phyloP scores from a whole-genome alignment of 345 rosid genomes.

The Citrus hindsii region DNA sequence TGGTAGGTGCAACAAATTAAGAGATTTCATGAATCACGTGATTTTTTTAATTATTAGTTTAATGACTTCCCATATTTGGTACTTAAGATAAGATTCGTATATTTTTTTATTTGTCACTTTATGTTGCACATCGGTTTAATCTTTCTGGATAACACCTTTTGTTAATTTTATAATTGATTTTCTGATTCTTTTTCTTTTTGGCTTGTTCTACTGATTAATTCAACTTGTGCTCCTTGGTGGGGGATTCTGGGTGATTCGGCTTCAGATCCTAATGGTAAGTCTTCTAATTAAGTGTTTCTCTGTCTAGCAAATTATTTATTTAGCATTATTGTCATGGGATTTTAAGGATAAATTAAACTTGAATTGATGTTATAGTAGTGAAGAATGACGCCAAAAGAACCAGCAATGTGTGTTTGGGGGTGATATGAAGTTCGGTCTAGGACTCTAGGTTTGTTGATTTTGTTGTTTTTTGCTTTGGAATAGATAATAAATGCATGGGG shows the following conservation, averaged over 20 bases:
- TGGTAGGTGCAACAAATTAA: constrained; percentile 46
- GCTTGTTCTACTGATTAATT: constrained; percentile 15
- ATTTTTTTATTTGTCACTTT: not conserved
- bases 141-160: not conserved
- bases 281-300: not conserved
- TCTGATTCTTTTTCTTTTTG: not conserved
- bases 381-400: not conserved
- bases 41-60: not conserved
- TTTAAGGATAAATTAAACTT: not conserved
- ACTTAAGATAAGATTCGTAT: not conserved
- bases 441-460: not conserved
- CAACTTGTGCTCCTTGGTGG: constrained; percentile 15
- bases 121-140: not conserved
- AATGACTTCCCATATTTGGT: not conserved
- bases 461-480: not conserved
- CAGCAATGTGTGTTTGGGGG: not conserved
- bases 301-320: not conserved
- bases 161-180: not conserved
- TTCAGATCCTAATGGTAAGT: constrained; percentile 94
- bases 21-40: not conserved
- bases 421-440: not conserved
- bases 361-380: not conserved
- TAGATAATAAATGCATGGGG: not conserved
- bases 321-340: not conserved
- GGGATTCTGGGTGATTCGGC: constrained; percentile 19